Percentiles rank a stretch among this genome's conserved stretches.
Conservation (phyloP, 31 red algal species). For the Endocladia muricata region DNA sequence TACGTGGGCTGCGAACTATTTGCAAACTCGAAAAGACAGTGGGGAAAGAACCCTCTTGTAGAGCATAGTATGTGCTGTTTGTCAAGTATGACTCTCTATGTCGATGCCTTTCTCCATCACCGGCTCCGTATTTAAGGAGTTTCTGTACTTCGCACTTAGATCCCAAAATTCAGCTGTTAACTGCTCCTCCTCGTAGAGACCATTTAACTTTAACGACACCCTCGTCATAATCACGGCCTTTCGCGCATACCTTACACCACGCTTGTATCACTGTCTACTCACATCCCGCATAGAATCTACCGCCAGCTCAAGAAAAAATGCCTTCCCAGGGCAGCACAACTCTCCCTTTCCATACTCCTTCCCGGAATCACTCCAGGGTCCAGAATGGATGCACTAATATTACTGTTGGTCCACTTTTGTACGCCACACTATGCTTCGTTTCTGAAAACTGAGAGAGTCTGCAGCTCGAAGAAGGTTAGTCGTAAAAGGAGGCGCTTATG, state of each 20-base stretch:
- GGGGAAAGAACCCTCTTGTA: too few relatives aligned
- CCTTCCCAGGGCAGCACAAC: slow-evolving; percentile 16
- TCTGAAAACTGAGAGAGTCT: slow-evolving; percentile 26
- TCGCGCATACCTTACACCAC: slow-evolving; percentile 11
- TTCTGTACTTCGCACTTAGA: neutral
- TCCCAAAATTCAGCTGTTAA: neutral
- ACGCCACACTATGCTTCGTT: slow-evolving; percentile 2
- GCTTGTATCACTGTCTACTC: neutral
- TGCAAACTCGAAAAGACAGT: too few relatives aligned
- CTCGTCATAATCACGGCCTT: slow-evolving; percentile 25
- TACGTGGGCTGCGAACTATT: too few relatives aligned
- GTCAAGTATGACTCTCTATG: neutral
- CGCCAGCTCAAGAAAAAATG: slow-evolving; percentile 7
- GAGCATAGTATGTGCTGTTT: too few relatives aligned
- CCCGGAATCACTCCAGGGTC: too few relatives aligned
- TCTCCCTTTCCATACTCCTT: slow-evolving; percentile 2
- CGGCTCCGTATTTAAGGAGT: neutral
- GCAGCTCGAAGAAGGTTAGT: slow-evolving; percentile 11
- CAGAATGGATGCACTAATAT: neutral
- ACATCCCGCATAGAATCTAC: slow-evolving; percentile 8
- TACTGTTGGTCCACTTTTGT: slow-evolving; percentile 17
- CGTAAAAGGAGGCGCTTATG: too few relatives aligned
- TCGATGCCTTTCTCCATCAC: neutral
- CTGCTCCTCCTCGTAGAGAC: slow-evolving; percentile 8
- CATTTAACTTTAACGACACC: slow-evolving; percentile 26